These are phyloP conservation scores for Cladosporium sp. DNA, from an alignment of 2,329 filamentous ascomycete species.

Conservation along the genomic window DNA sequence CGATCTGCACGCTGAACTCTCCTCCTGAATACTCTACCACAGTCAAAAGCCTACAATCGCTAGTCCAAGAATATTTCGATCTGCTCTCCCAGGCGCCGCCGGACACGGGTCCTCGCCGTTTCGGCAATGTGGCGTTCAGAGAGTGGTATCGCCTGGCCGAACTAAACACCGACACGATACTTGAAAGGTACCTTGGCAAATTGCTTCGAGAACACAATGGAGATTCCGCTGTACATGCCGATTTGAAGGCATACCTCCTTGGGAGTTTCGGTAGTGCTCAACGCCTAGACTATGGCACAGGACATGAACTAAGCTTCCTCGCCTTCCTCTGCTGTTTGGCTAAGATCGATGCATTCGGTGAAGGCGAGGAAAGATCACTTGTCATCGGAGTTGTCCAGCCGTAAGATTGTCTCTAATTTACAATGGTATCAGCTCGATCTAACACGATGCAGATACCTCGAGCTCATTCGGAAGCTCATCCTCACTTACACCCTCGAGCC, in stretches of 20 bases:
- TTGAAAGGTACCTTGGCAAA: slow-evolving; percentile 16
- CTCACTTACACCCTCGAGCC: slow-evolving; percentile 89
- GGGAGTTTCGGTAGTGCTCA: slow-evolving; percentile 85
- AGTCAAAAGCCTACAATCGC: slow-evolving; percentile 57
- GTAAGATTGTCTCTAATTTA: slow-evolving; percentile 44
- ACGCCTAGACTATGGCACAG: slow-evolving; percentile 89
- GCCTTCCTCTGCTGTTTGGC: slow-evolving; percentile 86
- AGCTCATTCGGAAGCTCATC: slow-evolving; percentile 74
- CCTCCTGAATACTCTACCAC: slow-evolving; percentile 44
- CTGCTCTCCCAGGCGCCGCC: slow-evolving; percentile 76
- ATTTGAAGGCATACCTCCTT: slow-evolving; percentile 72
- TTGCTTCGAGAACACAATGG: slow-evolving; percentile 30
- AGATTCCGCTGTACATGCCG: slow-evolving; percentile 34
- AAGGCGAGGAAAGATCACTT: slow-evolving; percentile 68
- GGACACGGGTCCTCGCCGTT: slow-evolving; percentile 76
- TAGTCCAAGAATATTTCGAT: slow-evolving; percentile 59
- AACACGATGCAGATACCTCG: slow-evolving; percentile 57
- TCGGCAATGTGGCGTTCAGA: slow-evolving; percentile 87
- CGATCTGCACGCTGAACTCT: slow-evolving; percentile 35
- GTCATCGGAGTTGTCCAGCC: slow-evolving; percentile 78
- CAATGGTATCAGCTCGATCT: neutral
- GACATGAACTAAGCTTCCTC: slow-evolving; percentile 90
- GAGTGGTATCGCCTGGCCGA: slow-evolving; percentile 71
- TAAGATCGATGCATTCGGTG: slow-evolving; percentile 76
- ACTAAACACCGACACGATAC: slow-evolving; percentile 49